phyloP scores from a whole-genome alignment of 306 rosid genomes.

The Dalbergia cultrata region DNA sequence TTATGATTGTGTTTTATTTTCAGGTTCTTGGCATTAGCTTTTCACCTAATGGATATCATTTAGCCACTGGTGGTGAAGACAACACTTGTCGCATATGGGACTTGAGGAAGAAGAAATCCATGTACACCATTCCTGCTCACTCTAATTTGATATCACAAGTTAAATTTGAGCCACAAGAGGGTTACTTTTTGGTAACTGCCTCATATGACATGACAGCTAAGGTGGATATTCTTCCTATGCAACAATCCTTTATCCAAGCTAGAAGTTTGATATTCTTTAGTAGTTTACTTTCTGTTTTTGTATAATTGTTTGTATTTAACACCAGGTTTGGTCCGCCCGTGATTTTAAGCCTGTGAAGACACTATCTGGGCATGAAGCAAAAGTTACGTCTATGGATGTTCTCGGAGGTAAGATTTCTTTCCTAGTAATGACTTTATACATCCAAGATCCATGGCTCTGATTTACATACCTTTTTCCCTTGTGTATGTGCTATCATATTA shows the following conservation, averaged over 20 bases:
- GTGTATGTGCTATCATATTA: background rate
- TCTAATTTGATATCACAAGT: constrained; percentile 91
- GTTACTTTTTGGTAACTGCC: constrained; percentile 93
- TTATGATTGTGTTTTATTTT: constrained; percentile 39
- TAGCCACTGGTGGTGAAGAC: constrained; percentile 95
- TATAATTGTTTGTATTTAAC: constrained; percentile 38
- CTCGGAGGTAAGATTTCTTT: constrained; percentile 66
- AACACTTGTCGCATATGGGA: constrained; percentile 96
- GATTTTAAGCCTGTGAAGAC: constrained; percentile 95
- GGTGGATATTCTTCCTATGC: constrained; percentile 57
- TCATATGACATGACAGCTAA: constrained; percentile 95
- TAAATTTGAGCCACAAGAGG: constrained; percentile 94
- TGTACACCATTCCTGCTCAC: constrained; percentile 92
- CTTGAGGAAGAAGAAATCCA: constrained; percentile 87
- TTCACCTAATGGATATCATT: constrained; percentile 90
- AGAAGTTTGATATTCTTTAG: constrained; percentile 16
- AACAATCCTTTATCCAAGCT: constrained; percentile 30
- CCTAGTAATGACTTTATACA: constrained; percentile 36
- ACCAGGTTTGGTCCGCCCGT: constrained; percentile 92
- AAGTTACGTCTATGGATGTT: constrained; percentile 86
- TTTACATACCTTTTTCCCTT: constrained; percentile 11
- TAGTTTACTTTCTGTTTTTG: constrained; percentile 36
- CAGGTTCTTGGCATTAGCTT: constrained; percentile 89
- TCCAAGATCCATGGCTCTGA: constrained; percentile 3
- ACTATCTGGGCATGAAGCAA: constrained; percentile 92